A percentile compares a stretch with the other conserved stretches of the same genome.
These are phyloP conservation scores for Fusarium sp. DNA, from an alignment of 2,329 filamentous ascomycete genomes.

Conservation along the genomic window DNA sequence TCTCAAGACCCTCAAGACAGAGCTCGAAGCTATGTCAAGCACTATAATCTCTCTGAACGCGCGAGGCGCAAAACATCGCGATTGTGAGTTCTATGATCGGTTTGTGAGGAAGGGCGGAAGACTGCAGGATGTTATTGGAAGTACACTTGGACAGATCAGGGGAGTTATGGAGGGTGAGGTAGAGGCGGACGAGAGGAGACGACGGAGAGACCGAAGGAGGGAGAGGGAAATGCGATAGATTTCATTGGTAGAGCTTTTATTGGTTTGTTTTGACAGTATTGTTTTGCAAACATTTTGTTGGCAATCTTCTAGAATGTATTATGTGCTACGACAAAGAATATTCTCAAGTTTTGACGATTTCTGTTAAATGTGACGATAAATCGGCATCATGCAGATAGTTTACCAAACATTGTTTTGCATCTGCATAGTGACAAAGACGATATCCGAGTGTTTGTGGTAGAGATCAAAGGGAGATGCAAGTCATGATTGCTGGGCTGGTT, in stretches of 20 bases:
- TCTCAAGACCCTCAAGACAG: constrained; percentile 42
- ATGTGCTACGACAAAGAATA: constrained; percentile 22
- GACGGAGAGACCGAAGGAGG: constrained; percentile 20
- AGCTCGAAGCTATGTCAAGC: constrained; percentile 47
- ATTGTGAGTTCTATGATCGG: constrained; percentile 47
- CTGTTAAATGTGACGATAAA: neutral
- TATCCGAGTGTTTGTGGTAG: neutral
- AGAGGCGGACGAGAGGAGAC: constrained; percentile 28
- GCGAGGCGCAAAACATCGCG: constrained; percentile 39
- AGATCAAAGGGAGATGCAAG: constrained; percentile 3
- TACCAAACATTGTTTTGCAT: constrained; percentile 15
- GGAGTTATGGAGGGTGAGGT: constrained; percentile 34
- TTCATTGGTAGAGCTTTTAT: constrained; percentile 10
- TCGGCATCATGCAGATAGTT: constrained; percentile 18
- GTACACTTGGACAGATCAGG: constrained; percentile 44
- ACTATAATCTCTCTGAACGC: constrained; percentile 47
- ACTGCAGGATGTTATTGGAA: constrained; percentile 46
- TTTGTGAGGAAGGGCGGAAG: constrained; percentile 46
- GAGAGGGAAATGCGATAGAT: constrained; percentile 19
- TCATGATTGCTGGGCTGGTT: constrained; percentile 7
- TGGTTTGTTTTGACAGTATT: neutral
- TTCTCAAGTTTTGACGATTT: neutral
- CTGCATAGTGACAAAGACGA: neutral
- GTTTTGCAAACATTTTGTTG: constrained; percentile 1
- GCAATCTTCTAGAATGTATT: constrained; percentile 28